These are phyloP conservation scores for Lichtheimia ramosa DNA, from an alignment of 371 early-diverging fungal genomes.

Conservation along the genomic window DNA sequence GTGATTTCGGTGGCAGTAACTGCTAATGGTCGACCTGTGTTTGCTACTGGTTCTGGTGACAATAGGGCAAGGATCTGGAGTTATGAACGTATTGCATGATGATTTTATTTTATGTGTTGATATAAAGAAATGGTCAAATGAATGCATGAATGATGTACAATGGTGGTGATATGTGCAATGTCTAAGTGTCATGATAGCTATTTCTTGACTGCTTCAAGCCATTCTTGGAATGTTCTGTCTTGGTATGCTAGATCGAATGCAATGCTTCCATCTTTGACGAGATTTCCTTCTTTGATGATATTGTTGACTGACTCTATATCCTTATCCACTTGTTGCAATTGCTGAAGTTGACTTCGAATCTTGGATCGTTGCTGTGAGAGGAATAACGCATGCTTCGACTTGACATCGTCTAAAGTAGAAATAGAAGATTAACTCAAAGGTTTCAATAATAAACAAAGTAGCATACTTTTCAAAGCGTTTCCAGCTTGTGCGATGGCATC, in stretches of 20 bases:
- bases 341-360: neutral
- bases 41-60: constrained; percentile 98
- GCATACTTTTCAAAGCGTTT: constrained; percentile 5
- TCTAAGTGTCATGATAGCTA: no score
- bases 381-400: neutral
- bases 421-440: neutral
- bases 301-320: neutral
- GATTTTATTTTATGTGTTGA: no score
- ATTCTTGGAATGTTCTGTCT: constrained; percentile 8
- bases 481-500: constrained; percentile 5
- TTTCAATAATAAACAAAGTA: neutral
- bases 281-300: constrained; percentile 7
- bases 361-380: neutral
- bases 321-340: constrained; percentile 1
- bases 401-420: neutral
- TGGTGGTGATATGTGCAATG: no score
- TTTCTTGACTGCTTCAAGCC: neutral
- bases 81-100: constrained; percentile 44
- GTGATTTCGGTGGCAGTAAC: constrained; percentile 92
- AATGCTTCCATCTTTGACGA: constrained; percentile 6
- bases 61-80: constrained; percentile 94
- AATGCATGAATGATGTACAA: no score
- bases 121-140: no score
- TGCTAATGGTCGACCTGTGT: constrained; percentile 73
- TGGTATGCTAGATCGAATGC: constrained; percentile 8